Percentiles rank a stretch among this genome's conserved stretches.
Evolutionary conservation across 805 yeast genomes (phyloP).

Genomic region (Saturnispora serradocipensis): DNA sequence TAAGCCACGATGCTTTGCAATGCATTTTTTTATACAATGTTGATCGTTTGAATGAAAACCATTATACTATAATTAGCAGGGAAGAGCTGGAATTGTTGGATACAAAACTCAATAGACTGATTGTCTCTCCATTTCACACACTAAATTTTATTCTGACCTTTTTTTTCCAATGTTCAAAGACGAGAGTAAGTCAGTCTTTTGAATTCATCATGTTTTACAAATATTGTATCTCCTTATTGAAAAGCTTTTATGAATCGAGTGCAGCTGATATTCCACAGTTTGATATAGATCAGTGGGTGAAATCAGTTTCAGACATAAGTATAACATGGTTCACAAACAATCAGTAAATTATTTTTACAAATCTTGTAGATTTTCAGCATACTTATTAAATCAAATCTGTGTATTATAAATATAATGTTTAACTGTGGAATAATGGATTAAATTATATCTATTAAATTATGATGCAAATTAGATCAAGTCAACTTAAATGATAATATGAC

Average conservation of each 20-base stretch:
- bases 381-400: too few species aligned
- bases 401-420: too few species aligned
- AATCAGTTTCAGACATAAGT: not conserved
- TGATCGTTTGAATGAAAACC: not conserved
- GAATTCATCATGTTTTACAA: slow-evolving; percentile 23
- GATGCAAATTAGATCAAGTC: too few species aligned
- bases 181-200: slow-evolving; percentile 20
- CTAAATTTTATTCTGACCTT: slow-evolving; percentile 21
- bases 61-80: not conserved
- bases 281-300: slow-evolving; percentile 6
- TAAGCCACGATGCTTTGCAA: slow-evolving; percentile 4
- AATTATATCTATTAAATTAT: too few species aligned
- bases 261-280: slow-evolving; percentile 2
- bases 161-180: slow-evolving; percentile 23
- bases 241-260: slow-evolving; percentile 7
- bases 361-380: too few species aligned
- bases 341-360: too few species aligned
- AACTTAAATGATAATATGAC: too few species aligned
- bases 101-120: slow-evolving; percentile 11
- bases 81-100: not conserved
- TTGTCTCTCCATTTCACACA: slow-evolving; percentile 15
- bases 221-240: slow-evolving; percentile 13
- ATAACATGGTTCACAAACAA: not conserved
- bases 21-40: slow-evolving; percentile 4
- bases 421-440: too few species aligned